phyloP scores from a whole-genome alignment of 2,329 filamentous ascomycete species.

The Phyllosticta citribraziliensis region DNA sequence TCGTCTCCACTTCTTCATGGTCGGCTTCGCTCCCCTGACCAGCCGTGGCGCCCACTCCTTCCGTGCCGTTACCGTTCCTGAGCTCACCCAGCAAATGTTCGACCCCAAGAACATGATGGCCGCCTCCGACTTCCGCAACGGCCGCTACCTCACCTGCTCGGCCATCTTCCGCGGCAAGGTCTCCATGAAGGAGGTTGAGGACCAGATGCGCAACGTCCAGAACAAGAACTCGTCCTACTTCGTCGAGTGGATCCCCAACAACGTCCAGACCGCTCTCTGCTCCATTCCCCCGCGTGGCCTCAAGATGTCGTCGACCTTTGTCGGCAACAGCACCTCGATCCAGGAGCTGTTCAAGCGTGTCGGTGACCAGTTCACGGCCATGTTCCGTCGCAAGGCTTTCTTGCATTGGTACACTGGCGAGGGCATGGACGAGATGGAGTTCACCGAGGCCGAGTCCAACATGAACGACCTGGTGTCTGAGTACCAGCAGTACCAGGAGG shows the following conservation, averaged over 20 bases:
- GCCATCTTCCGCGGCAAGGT: constrained; percentile 99
- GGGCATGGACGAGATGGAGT: constrained; percentile 99
- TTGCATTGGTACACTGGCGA: constrained; percentile 99
- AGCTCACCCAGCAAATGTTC: constrained; percentile 99
- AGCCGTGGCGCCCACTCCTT: constrained; percentile 86
- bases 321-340: constrained; percentile 98
- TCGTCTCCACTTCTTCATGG: constrained; percentile 99
- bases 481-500: constrained; percentile 99
- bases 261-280: constrained; percentile 98
- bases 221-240: constrained; percentile 99
- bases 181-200: constrained; percentile 99
- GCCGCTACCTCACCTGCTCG: constrained; percentile 98
- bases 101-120: constrained; percentile 99
- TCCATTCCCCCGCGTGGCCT: constrained; percentile 95
- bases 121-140: constrained; percentile 98
- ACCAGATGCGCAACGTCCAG: constrained; percentile 99
- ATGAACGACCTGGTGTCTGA: constrained; percentile 99
- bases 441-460: constrained; percentile 99
- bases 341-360: constrained; percentile 99
- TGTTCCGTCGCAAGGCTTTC: constrained; percentile 99
- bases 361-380: constrained; percentile 98
- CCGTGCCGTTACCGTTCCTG: constrained; percentile 93
- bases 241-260: constrained; percentile 99
- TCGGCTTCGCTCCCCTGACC: constrained; percentile 97
- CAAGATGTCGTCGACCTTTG: constrained; percentile 98